Conservation (phyloP, 179 eudicot genomes). For the Beta lomatogona region DNA sequence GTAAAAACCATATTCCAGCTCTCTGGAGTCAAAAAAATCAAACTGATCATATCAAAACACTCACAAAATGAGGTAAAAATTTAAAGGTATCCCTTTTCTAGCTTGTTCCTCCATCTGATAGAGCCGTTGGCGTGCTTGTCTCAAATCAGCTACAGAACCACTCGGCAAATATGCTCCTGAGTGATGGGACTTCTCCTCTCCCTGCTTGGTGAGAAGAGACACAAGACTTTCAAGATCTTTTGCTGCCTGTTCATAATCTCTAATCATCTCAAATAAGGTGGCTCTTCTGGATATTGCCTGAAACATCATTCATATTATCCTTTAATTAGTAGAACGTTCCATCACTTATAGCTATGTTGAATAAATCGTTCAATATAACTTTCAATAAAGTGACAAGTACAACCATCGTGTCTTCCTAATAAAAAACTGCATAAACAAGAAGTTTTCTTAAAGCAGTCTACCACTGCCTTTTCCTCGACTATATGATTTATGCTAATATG, state of each 20-base stretch:
- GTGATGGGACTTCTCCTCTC: constrained; percentile 48
- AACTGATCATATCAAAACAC: constrained; percentile 25
- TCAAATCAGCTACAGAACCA: constrained; percentile 50
- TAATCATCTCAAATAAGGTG: constrained; percentile 80
- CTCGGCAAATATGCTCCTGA: constrained; percentile 25
- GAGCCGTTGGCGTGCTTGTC: constrained; percentile 67
- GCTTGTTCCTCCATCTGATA: constrained; percentile 66
- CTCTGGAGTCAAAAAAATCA: background rate
- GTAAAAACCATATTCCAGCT: background rate
- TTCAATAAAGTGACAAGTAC: too few species aligned
- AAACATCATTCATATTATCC: constrained; percentile 2
- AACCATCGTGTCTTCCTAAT: too few species aligned
- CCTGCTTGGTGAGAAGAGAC: constrained; percentile 61
- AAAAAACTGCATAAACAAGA: too few species aligned
- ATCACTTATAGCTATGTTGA: background rate
- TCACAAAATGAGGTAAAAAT: constrained; percentile 78
- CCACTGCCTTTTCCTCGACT: too few species aligned
- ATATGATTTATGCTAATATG: too few species aligned
- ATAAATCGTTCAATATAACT: too few species aligned
- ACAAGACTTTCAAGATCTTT: constrained; percentile 66
- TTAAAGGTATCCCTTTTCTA: constrained; percentile 59
- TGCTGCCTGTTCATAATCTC: constrained; percentile 86
- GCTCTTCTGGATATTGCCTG: constrained; percentile 98
- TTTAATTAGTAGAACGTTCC: background rate
- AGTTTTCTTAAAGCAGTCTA: too few species aligned